A percentile compares a stretch with the other conserved stretches of the same genome.
phyloP scores from a whole-genome alignment of 345 rosid species.

The Turritis glabra region DNA sequence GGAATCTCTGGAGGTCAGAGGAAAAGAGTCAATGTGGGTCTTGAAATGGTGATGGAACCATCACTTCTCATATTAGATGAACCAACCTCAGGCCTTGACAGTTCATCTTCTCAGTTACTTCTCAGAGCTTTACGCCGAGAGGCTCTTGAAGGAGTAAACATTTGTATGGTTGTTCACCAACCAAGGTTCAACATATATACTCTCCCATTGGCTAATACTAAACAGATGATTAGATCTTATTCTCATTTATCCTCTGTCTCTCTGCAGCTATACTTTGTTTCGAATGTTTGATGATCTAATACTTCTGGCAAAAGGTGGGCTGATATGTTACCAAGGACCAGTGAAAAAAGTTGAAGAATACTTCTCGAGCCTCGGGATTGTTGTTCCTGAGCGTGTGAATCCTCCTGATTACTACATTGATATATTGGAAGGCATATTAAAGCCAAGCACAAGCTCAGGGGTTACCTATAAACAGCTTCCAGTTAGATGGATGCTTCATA shows the following conservation, averaged over 20 bases:
- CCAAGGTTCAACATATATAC: slow-evolving; percentile 65
- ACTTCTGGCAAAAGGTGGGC: slow-evolving; percentile 96
- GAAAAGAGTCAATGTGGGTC: slow-evolving; percentile 96
- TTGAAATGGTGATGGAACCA: slow-evolving; percentile 99
- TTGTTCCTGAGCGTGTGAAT: slow-evolving; percentile 85
- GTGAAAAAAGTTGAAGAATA: slow-evolving; percentile 94
- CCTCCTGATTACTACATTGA: slow-evolving; percentile 99
- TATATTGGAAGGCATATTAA: slow-evolving; percentile 88
- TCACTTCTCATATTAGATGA: slow-evolving; percentile 96
- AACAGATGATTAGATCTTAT: neutral
- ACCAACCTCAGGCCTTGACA: slow-evolving; percentile 98
- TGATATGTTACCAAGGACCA: slow-evolving; percentile 89
- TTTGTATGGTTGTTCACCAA: slow-evolving; percentile 95
- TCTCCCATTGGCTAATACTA: neutral
- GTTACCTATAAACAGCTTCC: slow-evolving; percentile 81
- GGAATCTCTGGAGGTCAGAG: slow-evolving; percentile 99
- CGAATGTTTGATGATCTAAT: slow-evolving; percentile 96
- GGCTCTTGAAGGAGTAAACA: slow-evolving; percentile 98
- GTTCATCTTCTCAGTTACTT: slow-evolving; percentile 93
- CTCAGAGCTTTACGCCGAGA: slow-evolving; percentile 96
- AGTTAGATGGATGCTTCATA: slow-evolving; percentile 97
- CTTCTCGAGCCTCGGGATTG: slow-evolving; percentile 74
- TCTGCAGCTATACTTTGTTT: slow-evolving; percentile 79
- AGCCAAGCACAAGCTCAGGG: slow-evolving; percentile 60
- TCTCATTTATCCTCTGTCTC: slow-evolving; percentile 21